phyloP scores from a whole-genome alignment of 129 eudicot genomes.

The Centrapalus pauciflorus region DNA sequence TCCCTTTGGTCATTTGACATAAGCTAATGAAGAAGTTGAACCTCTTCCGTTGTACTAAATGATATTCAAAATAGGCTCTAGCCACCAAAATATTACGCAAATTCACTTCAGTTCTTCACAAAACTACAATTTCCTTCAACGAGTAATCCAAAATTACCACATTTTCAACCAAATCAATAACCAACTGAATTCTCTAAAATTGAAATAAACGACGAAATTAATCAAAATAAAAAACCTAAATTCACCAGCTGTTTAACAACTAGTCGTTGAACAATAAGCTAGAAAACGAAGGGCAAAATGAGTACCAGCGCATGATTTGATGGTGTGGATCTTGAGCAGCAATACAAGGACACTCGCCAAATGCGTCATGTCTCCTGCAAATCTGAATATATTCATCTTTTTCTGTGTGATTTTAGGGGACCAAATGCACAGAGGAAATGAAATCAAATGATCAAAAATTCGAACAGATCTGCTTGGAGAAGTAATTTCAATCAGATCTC shows the following conservation, averaged over 20 bases:
- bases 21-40: slow-evolving; percentile 17
- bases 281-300: neutral
- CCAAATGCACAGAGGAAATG: slow-evolving; percentile 14
- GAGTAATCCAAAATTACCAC: slow-evolving; percentile 1
- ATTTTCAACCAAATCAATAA: neutral
- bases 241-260: neutral
- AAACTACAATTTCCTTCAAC: neutral
- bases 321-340: slow-evolving; percentile 54
- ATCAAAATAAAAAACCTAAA: slow-evolving; percentile 18
- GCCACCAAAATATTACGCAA: neutral
- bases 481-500: slow-evolving; percentile 11
- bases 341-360: slow-evolving; percentile 50
- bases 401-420: slow-evolving; percentile 3
- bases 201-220: neutral
- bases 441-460: neutral
- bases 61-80: neutral
- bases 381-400: slow-evolving; percentile 51
- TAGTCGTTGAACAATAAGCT: neutral
- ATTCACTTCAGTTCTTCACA: slow-evolving; percentile 8
- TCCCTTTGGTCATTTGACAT: neutral
- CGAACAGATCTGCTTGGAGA: slow-evolving; percentile 8
- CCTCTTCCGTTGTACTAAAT: neutral
- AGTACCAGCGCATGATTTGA: slow-evolving; percentile 52
- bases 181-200: neutral
- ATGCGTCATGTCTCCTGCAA: slow-evolving; percentile 61